phyloP scores from a whole-genome alignment of 441 rosid genomes.

The California macrophylla region DNA sequence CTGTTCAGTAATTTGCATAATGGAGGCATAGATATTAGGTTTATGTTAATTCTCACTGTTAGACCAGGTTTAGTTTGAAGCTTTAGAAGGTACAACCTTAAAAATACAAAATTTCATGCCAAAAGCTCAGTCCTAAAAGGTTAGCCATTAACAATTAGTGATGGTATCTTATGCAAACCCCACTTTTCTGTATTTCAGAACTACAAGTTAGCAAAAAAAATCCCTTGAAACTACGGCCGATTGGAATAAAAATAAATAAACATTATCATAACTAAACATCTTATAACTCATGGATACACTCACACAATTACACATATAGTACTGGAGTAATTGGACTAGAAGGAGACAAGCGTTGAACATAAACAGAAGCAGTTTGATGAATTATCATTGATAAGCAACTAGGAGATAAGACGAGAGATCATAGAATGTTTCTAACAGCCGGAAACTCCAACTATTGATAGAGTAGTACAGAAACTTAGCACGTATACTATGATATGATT shows the following conservation, averaged over 20 bases:
- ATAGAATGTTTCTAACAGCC: neutral
- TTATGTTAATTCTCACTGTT: neutral
- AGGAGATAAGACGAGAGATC: too few species aligned
- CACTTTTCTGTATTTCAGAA: neutral
- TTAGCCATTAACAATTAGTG: neutral
- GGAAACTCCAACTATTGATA: too few species aligned
- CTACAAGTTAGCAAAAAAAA: neutral
- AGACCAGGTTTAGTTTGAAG: neutral
- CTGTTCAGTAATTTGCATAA: neutral
- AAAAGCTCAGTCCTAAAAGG: neutral
- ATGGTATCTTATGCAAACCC: neutral
- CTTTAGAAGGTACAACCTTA: neutral
- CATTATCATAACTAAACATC: neutral
- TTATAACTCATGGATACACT: too few species aligned
- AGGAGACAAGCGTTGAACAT: neutral
- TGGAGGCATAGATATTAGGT: neutral
- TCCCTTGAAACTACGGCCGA: neutral
- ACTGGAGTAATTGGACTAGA: neutral
- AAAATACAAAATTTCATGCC: neutral
- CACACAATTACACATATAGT: neutral
- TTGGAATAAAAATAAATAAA: neutral
- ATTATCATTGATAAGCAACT: neutral
- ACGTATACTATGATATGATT: too few species aligned
- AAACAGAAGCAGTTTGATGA: neutral
- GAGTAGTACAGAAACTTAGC: neutral